Evolutionary conservation across 2,329 filamentous ascomycete genomes (phyloP).

Genomic region (Talaromyces sp.): DNA sequence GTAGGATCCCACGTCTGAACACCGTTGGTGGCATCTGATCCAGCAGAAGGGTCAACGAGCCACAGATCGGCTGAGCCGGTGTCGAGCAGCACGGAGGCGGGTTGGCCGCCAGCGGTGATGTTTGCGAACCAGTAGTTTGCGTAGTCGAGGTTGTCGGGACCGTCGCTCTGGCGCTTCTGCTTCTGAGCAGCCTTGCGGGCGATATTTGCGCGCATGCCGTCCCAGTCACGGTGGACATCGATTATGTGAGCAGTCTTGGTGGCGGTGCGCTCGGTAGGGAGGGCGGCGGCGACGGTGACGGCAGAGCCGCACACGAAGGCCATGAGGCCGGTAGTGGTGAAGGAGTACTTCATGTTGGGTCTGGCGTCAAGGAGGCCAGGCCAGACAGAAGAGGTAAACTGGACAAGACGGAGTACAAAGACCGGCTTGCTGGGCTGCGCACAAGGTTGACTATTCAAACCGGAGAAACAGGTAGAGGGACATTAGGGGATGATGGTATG

Average conservation of each 20-base stretch:
- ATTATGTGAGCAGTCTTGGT: background rate
- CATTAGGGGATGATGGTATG: background rate
- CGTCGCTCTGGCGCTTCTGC: background rate
- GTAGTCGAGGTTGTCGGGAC: background rate
- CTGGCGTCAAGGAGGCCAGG: background rate
- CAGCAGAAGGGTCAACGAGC: background rate
- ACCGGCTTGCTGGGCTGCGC: too few species aligned
- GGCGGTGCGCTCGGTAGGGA: background rate
- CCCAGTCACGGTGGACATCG: background rate
- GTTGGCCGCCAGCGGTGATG: background rate
- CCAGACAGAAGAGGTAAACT: too few species aligned
- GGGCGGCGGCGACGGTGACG: background rate
- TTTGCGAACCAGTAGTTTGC: background rate
- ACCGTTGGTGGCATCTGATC: background rate
- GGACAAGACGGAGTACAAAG: background rate
- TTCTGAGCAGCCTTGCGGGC: background rate
- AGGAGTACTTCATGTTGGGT: background rate
- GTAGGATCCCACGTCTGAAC: background rate
- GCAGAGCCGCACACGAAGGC: background rate
- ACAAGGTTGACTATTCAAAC: too few species aligned
- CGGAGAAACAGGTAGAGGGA: background rate
- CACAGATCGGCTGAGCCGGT: background rate
- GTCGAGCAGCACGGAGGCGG: background rate
- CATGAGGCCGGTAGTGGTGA: background rate
- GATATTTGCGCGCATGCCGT: background rate